Evolutionary conservation across 768 basidiomycete species (phyloP), one percentile per base, ranked within the genome.

Genomic region (Hypholoma sublateritium): DNA sequence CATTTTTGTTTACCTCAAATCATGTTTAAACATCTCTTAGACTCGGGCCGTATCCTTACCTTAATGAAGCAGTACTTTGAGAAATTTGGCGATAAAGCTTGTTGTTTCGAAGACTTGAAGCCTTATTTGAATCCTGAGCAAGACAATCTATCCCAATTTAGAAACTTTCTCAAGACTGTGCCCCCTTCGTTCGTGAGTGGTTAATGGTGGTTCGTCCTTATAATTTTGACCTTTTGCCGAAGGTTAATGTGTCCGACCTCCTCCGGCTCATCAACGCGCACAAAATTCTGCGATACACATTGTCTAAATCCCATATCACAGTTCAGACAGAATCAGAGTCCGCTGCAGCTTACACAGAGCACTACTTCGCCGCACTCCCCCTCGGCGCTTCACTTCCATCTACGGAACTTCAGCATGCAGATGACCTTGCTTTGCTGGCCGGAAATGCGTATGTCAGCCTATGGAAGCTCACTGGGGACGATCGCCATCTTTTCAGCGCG

Each of bases 351-450:
- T 91, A 87, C 65, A 72, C 81, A 7, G 70, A 75, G 59, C 77
- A 81, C 53, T 96, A 95, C 67, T 71, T 89, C 28, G 77, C 83
- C 3, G 87, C 81, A 16, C 77, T 95, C 25, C 74, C 80, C 17
- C 74, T 93, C 2, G 93, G 93, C 45, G 72, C 74, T 41, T 74
- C 80, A 50, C 77, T 95, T 17, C 83, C 87, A 7, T 67, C 76
- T 4, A 89, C 91, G 0, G 95, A 96, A 63, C 76, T 95, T 22
- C 95, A 96, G 66, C 91, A 88, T 16, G 89, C 85, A 1, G 95
- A 97, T 63, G 95, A 95, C 65, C 80, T 96, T 32, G 86, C 80
- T 22, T 77, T 95, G 24, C 74, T 97, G 19, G 85, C 89, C 5
- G 87, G 80, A 2, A 88, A 88, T 63, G 80, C 81, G 2, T 78